Base-by-base conservation (phyloP, 2,329 filamentous ascomycete species). In the Xylariaceae sp. region DNA sequence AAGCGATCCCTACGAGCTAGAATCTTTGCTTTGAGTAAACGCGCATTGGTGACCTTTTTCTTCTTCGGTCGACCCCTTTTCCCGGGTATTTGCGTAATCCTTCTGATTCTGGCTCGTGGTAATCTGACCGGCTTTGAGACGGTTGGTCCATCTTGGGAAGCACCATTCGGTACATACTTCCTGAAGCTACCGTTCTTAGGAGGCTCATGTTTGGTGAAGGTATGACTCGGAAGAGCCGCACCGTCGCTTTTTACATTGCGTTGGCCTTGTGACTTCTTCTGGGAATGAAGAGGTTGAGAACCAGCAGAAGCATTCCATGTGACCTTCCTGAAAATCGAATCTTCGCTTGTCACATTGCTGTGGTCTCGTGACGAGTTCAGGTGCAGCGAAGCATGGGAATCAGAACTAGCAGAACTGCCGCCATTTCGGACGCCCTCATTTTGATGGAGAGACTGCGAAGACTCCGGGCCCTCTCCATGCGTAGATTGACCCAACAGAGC, bases 11-110 rank as follows among this genome's bases (percentile, higher is more conserved):
- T 9, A 8, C 61, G 54, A 44, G n/a, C n/a, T n/a, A 69, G 30
- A 35, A 70, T 65, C 51, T 64, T 70, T 6, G 2, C 34, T 18
- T 67, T 67, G 9, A 69, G 59, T 4, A 61, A 45, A 54, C 56
- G 57, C 13, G 37, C n/a, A 37, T 17, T 50, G 2, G 41, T 23
- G 4, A 59, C 51, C 41, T 8, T 52, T 9, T 30, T 30, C 23
- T 30, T 30, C 23, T 4, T 30, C 5, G 17, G 11, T 34, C 11
- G 48, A 13, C 17, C 48, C 10, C 10, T 45, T n/a, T 45, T n/a
- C n/a, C 13, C n/a, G 41, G 13, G 23, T 6, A 30, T 30, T 30
- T 30, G 23, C 23, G 23, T 30, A 30, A 30, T 30, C 23, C 23
- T 5, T 5, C 23, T 30, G 23, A 30, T 1, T 30, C 23, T 30